Base-by-base conservation (phyloP, 208 protist species). In the Phytomonas sp. region DNA sequence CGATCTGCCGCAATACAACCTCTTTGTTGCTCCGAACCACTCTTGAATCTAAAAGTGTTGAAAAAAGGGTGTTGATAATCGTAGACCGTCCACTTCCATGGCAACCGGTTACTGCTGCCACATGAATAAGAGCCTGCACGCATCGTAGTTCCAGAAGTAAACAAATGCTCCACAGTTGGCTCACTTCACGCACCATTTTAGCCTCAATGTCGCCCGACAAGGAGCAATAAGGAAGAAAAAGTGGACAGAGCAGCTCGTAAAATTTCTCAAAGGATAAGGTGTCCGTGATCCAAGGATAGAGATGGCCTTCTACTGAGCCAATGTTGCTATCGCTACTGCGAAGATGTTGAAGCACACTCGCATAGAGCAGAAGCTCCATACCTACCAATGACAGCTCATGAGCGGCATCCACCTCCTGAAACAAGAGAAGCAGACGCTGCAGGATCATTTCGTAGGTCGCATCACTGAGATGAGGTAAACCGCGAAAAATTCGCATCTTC, bases 311-410 rank as follows among this genome's bases (percentile, higher is more conserved):
- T 40, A 40, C 36, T 40, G 9, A 13, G 9, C 36, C 36, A 9
- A 40, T 40, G 36, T 40, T 40, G 36, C 36, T 40, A 40, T 40
- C 36, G 9, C 43, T 56, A 53, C n/a, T 64, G 63, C 46, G 37
- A 33, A 11, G 61, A 67, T 78, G 74, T 0, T 70, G 67, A 0
- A 75, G 60, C 0, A 84, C 62, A 63, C 74, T 26, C 2, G 71
- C 70, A 36, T 84, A 80, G 20, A 91, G 70, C 2, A 59, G 72
- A 28, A 81, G 67, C 73, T 91, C 85, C 17, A 91, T 71, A 61
- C 67, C 77, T 17, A 77, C 62, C 4, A 79, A 37, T 17, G 85
- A 73, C 6, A 56, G 51, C n/a, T 62, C 46, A 9, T 53, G 67
- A 56, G 28, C 67, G 40, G 68, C 26, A 8, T 37, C 51, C 17